Evolutionary conservation across 306 rosid genomes (phyloP), one percentile per base, ranked within the genome.

Genomic region (Quercus alba): DNA sequence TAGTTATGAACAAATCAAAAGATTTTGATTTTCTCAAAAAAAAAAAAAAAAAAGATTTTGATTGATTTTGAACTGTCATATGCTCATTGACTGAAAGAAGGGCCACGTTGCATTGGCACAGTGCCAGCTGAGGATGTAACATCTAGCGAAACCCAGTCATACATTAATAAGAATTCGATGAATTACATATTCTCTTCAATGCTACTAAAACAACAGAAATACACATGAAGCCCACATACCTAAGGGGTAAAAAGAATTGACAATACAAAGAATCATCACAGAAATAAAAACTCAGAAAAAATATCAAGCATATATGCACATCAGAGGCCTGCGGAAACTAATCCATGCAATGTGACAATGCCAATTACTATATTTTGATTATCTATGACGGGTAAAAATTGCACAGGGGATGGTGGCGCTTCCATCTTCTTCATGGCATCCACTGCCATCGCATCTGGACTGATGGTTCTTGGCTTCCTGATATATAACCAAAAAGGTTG

Each of bases 341-440:
- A 82, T 70, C 91, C 98, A 80, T 96, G 99, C 88, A 93, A 79
- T n/a, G 98, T 96, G 81, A 96, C 94, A 75, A 96, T 93, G 81
- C 98, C 99, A 75, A 96, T 93, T 89, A 96, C 56, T 19, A 73
- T 49, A 76, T 75, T 90, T 71, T 88, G 81, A 61, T 85, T 85
- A 79, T 87, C 85, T 71, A 91, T 79, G 30, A 96, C 99, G 2
- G 99, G 98, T 89, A 96, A 90, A 85, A 96, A 96, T 75, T 93
- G 99, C 21, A 96, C 99, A 10, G 97, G 90, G 51, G 98, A 96
- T 55, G 99, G 98, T 9, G 99, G 92, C 14, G 97, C 98, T 85
- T 96, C 99, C 98, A 96, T 96, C 88, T 89, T 96, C 88, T 93
- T 88, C 99, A 91, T 96, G 59, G 99, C 99, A 2, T 89, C 92